Evolutionary conservation across 331 rosid genomes (phyloP), one percentile per base, ranked within the genome.

Genomic region (Quercus tomentella): DNA sequence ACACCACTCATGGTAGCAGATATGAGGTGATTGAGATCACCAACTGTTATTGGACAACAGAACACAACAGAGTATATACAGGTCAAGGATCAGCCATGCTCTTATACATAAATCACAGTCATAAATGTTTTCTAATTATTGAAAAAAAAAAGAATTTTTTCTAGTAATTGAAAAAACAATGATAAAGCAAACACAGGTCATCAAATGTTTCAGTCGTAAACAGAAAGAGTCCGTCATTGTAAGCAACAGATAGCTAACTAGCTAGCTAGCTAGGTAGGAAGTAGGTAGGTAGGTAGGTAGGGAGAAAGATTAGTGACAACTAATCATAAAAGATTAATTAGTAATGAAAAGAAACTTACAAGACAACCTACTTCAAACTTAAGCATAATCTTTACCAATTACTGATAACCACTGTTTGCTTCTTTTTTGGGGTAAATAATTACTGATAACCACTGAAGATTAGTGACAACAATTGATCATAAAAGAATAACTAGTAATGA

Each of bases 1-100:
- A 92, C 97, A 43, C 97, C 94, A 25, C 92, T 89, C 92, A 92
- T 92, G 79, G 97, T 92, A 12, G 90, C 91, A 75, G 97, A 92
- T 70, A 92, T 92, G 76, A 92, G 87, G 72, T 92, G 97, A 84
- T 92, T 92, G 76, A 92, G 94, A 80, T 92, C 94, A 77, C 97
- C 97, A 80, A 92, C 94, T 92, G 86, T 63, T 75, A 75, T 33
- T 28, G 63, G 49, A 78, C 17, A 79, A 41, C 54, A 76, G 33
- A 63, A 20, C 6, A 22, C n/a, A 22, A 60, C 67, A 60, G 28
- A 60, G 16, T 4, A 15, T 63, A 62, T 37, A 23, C 3, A 55
- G 22, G 52, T 23, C 30, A 35, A 5, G 2, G 52, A 77, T 74
- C 67, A 68, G 25, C 72, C 75, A 21, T 23, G 41, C 70, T 77